Base-by-base conservation (phyloP, 2,329 filamentous ascomycete species). In the Drechmeria coniospora region DNA sequence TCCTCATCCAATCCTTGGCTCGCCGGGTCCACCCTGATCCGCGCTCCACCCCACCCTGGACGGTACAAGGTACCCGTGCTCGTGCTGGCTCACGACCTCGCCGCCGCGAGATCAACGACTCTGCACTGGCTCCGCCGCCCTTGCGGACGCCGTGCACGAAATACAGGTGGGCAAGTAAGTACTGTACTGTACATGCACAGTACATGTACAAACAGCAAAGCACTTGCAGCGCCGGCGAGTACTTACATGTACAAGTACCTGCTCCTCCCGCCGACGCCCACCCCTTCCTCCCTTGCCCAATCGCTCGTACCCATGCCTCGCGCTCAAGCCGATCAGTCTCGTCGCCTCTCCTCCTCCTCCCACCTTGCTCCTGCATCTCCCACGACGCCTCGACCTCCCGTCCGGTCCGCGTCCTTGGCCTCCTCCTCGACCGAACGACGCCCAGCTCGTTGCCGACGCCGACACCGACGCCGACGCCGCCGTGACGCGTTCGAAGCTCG, bases 11-110 rank as follows among this genome's bases (percentile, higher is more conserved):
- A 33, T 35, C 34, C 28, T 14, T 25, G 21, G 18, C 24, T 14
- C 28, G 26, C 20, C 26, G 16, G 29, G 23, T 12, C 32, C 21
- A 23, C 32, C 37, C 34, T 29, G 34, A 36, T 34, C 34, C 32
- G 19, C 29, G 29, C 36, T 36, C 37, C 37, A 36, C 37, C 30
- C 33, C n/a, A n/a, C n/a, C n/a, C n/a, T n/a, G n/a, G n/a, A n/a
- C n/a, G n/a, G n/a, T n/a, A n/a, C n/a, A n/a, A n/a, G n/a, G n/a
- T n/a, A n/a, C n/a, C n/a, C n/a, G n/a, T n/a, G n/a, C n/a, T n/a
- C n/a, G n/a, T n/a, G n/a, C n/a, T n/a, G n/a, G n/a, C n/a, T n/a
- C n/a, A n/a, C n/a, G 37, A 33, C 27, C 35, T 32, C 27, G 27
- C 27, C 27, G 21, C 33, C 35, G 26, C 34, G 34, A 32, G 35